Percentiles rank a stretch among this genome's conserved stretches.
phyloP scores from a whole-genome alignment of 257 asterid species.

The Solanum gandarillasii region DNA sequence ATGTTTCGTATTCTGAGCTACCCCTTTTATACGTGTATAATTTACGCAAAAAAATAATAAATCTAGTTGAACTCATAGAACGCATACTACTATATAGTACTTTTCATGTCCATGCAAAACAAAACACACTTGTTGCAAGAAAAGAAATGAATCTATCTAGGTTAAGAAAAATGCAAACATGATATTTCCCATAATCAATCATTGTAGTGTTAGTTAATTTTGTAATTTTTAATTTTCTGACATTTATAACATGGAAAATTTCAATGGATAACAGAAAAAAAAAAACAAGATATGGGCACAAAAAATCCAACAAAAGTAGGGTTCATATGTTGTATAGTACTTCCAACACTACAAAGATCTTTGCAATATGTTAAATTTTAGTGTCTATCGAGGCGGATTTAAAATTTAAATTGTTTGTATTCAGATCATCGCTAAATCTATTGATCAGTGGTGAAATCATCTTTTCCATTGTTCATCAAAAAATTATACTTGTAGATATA shows the following conservation, averaged over 20 bases:
- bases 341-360: conserved; percentile 12
- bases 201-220: neutral
- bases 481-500: neutral
- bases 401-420: neutral
- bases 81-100: neutral
- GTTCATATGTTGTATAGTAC: conserved; percentile 23
- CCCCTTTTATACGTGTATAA: neutral
- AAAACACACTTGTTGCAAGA: neutral
- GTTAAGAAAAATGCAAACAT: neutral
- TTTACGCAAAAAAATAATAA: neutral
- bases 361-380: neutral
- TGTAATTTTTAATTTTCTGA: neutral
- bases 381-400: neutral
- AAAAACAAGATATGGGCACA: conserved; percentile 44
- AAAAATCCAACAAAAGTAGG: conserved; percentile 11
- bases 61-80: neutral
- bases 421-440: neutral
- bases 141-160: neutral
- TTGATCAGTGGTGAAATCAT: neutral
- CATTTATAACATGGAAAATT: conserved; percentile 6
- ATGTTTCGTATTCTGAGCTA: neutral
- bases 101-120: neutral
- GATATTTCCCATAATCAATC: conserved; percentile 4
- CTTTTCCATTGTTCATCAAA: neutral
- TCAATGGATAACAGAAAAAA: conserved; percentile 4